Percentiles rank a stretch among this genome's conserved stretches.
These are phyloP conservation scores for Wickerhamiella kurtzmanii DNA, from an alignment of 805 yeast species.

Conservation along the genomic window DNA sequence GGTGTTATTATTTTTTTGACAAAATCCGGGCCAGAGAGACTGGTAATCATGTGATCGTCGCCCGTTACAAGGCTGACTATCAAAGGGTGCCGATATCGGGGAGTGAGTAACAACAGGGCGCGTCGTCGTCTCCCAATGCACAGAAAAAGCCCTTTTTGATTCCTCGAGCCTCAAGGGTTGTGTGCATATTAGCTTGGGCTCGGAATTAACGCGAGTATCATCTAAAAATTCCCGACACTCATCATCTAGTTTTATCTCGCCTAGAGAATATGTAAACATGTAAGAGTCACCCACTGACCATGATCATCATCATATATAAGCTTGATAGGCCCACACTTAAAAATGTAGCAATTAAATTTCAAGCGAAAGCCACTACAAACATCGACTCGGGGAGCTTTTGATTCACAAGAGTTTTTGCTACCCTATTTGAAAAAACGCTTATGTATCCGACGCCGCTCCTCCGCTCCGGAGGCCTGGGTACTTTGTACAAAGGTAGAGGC, in stretches of 20 bases:
- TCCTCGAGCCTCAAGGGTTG: neutral
- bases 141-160: no score
- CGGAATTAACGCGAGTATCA: neutral
- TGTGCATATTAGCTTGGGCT: neutral
- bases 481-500: neutral
- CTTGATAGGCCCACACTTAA: neutral
- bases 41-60: no score
- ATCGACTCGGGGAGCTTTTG: no score
- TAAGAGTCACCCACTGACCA: neutral
- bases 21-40: no score
- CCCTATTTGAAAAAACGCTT: no score
- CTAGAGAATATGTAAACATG: neutral
- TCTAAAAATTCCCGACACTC: neutral
- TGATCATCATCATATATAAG: neutral
- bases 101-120: neutral
- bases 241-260: neutral
- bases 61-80: neutral
- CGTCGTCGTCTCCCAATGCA: no score
- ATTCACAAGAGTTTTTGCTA: no score
- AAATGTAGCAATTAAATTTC: no score
- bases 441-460: neutral
- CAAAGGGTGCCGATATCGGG: neutral
- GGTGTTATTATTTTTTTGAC: no score
- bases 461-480: neutral
- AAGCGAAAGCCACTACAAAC: no score